Evolutionary conservation across 768 basidiomycete species (phyloP).

Genomic region (Lactarius psammicola): DNA sequence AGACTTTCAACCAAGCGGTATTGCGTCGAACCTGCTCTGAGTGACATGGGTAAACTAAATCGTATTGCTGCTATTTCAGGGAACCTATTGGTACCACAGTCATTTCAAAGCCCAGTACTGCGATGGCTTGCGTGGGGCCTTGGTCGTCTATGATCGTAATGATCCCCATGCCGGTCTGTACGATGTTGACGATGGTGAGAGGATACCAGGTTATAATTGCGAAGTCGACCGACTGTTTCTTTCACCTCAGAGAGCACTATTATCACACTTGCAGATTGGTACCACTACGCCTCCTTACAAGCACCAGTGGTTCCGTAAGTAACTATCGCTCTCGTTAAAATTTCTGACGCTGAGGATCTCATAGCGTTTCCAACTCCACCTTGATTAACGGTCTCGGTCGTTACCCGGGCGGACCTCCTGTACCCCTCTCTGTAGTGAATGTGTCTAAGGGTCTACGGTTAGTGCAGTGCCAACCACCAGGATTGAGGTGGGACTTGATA

Average conservation of each 20-base stretch:
- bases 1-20: conserved; percentile 37
- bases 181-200: conserved; percentile 33
- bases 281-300: conserved; percentile 5
- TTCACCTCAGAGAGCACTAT: conserved; percentile 26
- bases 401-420: conserved; percentile 16
- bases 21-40: conserved; percentile 33
- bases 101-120: conserved; percentile 41
- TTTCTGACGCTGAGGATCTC: neutral
- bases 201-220: neutral
- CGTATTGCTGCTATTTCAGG: conserved; percentile 8
- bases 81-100: conserved; percentile 39
- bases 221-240: neutral
- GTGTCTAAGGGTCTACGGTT: conserved; percentile 13
- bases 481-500: neutral
- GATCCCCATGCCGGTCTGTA: conserved; percentile 31
- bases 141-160: conserved; percentile 33
- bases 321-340: neutral
- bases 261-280: conserved; percentile 33
- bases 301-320: neutral
- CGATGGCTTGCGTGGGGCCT: conserved; percentile 35
- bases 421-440: conserved; percentile 19
- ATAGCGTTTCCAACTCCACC: conserved; percentile 24
- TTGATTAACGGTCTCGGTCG: conserved; percentile 28
- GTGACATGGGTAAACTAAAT: conserved; percentile 7
- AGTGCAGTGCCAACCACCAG: neutral